Conservation (phyloP, 345 rosid species). For the Salix exigua region DNA sequence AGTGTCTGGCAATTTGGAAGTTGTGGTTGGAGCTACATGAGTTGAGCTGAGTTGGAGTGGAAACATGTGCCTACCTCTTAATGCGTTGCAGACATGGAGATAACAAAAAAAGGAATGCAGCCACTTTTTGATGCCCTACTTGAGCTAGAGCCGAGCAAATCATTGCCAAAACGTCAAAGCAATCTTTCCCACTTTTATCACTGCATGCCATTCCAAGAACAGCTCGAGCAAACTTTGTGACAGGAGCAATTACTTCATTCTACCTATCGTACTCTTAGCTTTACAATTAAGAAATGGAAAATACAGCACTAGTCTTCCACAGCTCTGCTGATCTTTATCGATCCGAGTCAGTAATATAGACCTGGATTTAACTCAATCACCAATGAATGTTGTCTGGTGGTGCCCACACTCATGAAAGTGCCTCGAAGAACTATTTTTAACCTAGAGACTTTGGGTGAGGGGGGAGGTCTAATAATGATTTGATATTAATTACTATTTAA, state of each 20-base stretch:
- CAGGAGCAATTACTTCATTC: not conserved
- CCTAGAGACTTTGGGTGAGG: no score
- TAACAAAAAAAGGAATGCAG: constrained; percentile 34
- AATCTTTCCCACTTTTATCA: constrained; percentile 22
- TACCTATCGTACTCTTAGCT: not conserved
- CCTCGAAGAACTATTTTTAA: no score
- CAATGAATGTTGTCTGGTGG: no score
- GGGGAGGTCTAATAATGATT: no score
- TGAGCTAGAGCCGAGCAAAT: constrained; percentile 32
- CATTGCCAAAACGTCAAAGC: constrained; percentile 36
- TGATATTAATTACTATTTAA: no score
- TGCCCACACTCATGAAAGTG: no score
- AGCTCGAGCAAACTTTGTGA: not conserved
- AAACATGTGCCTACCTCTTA: constrained; percentile 14
- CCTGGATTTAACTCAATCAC: no score
- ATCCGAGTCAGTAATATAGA: no score
- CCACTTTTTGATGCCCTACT: constrained; percentile 33
- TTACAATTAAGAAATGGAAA: no score
- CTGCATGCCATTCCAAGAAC: not conserved
- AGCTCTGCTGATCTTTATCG: no score
- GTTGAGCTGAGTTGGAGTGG: not conserved
- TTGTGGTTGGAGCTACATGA: constrained; percentile 24
- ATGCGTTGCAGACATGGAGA: constrained; percentile 35
- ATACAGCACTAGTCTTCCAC: no score
- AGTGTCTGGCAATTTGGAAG: not conserved